These are phyloP conservation scores for Hypoxylon sp. DNA, from an alignment of 2,329 filamentous ascomycete genomes.

Conservation along the genomic window DNA sequence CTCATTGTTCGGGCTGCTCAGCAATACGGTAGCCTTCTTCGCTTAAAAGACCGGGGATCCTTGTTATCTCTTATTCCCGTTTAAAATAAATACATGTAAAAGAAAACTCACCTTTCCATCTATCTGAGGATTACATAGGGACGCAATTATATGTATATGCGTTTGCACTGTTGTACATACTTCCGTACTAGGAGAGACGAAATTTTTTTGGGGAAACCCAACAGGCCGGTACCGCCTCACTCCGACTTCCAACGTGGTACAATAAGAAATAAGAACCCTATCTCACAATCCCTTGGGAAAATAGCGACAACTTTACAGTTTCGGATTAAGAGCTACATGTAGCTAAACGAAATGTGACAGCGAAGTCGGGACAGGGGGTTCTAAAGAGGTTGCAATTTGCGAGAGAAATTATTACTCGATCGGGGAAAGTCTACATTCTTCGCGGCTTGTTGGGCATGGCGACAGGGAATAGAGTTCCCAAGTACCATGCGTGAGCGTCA, in stretches of 20 bases:
- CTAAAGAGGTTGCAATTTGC: neutral
- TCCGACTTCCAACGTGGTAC: neutral
- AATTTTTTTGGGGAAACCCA: neutral
- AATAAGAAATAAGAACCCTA: neutral
- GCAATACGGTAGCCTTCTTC: too few relatives aligned
- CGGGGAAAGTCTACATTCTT: constrained; percentile 30
- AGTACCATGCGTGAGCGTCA: constrained; percentile 21
- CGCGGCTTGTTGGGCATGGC: constrained; percentile 1
- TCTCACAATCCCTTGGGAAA: neutral
- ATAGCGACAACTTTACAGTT: neutral
- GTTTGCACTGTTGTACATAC: neutral
- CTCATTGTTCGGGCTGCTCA: neutral
- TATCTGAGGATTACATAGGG: neutral
- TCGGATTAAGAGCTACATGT: neutral
- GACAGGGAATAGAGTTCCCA: constrained; percentile 29
- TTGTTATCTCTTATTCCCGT: too few relatives aligned
- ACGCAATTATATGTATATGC: neutral
- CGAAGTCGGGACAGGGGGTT: constrained; percentile 9
- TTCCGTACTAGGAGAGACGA: neutral
- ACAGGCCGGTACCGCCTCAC: neutral
- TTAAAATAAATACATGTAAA: neutral
- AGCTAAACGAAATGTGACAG: constrained; percentile 14
- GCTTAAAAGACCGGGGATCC: too few relatives aligned
- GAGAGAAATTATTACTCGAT: constrained; percentile 39
- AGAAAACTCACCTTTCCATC: neutral